phyloP scores from a whole-genome alignment of 2,329 filamentous ascomycete genomes.

The Fusarium virguliforme region DNA sequence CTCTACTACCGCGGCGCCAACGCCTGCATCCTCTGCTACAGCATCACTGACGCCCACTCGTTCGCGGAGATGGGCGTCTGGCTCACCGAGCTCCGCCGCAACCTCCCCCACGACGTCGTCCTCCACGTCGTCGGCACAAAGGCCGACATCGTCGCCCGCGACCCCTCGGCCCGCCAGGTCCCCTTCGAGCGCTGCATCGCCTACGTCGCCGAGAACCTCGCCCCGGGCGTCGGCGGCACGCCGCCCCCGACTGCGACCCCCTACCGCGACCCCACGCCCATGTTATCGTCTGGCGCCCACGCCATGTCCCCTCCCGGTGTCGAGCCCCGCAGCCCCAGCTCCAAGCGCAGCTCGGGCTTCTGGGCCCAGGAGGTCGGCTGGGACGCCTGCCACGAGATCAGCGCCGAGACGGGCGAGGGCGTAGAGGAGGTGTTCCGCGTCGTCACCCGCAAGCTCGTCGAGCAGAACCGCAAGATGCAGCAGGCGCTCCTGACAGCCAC shows the following conservation, averaged over 20 bases:
- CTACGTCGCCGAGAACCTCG: constrained; percentile 93
- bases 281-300: constrained; percentile 38
- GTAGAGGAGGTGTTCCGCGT: constrained; percentile 95
- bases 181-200: constrained; percentile 96
- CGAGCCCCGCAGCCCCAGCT: constrained; percentile 73
- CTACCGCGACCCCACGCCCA: constrained; percentile 47
- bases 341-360: constrained; percentile 80
- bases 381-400: constrained; percentile 98
- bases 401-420: constrained; percentile 92
- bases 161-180: constrained; percentile 84
- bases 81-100: constrained; percentile 87
- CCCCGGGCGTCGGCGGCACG: constrained; percentile 77
- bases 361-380: constrained; percentile 96
- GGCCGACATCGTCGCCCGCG: constrained; percentile 88
- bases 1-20: constrained; percentile 98
- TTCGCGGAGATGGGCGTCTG: constrained; percentile 95
- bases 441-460: constrained; percentile 74
- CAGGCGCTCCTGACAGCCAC: constrained; percentile 71
- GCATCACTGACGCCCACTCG: constrained; percentile 87
- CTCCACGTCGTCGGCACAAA: constrained; percentile 97
- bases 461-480: constrained; percentile 76
- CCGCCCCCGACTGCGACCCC: constrained; percentile 76
- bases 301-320: constrained; percentile 50
- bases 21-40: constrained; percentile 94
- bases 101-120: constrained; percentile 83